Evolutionary conservation across 306 rosid genomes (phyloP), one percentile per base, ranked within the genome.

Genomic region (Quercus bicolor): DNA sequence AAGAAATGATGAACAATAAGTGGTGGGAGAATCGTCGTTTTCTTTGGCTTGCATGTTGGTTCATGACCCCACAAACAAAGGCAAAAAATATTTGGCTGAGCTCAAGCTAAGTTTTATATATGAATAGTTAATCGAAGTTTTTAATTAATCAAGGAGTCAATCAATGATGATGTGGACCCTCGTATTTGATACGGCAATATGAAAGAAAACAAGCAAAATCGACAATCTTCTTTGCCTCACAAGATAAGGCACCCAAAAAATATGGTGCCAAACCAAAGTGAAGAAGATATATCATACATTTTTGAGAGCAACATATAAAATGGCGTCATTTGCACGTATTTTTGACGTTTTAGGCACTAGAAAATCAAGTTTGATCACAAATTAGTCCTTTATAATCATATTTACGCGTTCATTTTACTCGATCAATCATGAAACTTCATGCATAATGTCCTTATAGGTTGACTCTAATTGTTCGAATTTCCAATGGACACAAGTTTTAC

Each of bases 1-100:
- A 81, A 77, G 33, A 62, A 70, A 82, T 91, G 79, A 83, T 80
- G 84, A 84, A 68, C 74, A 79, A 59, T 73, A 80, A 77, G 72
- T 56, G 82, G 88, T 79, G 81, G 82, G 62, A 77, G 73, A 84
- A 81, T 89, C 81, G 88, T 87, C 87, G 75, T 77, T 60, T 66
- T 81, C 72, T 55, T 70, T 70, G 55, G 76, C 70, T 74, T 74
- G 56, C 72, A 66, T 77, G 77, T 71, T 60, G 55, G 57, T 51
- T n/a, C 10, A 60, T 71, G 85, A 89, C 91, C 87, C 91, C 75
- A 61, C 86, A 78, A 71, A 48, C 53, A 65, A n/a, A 65, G 9
- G 45, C 45, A 40, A 40, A 40, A 7, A 37, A 40, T 0, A 8
- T 7, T 80, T 88, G 79, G 83, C 78, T 37, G 69, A 81, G 56